Base-by-base conservation (phyloP, 1,139 yeast genomes). In the Yamadazyma pseudoaaseri region DNA sequence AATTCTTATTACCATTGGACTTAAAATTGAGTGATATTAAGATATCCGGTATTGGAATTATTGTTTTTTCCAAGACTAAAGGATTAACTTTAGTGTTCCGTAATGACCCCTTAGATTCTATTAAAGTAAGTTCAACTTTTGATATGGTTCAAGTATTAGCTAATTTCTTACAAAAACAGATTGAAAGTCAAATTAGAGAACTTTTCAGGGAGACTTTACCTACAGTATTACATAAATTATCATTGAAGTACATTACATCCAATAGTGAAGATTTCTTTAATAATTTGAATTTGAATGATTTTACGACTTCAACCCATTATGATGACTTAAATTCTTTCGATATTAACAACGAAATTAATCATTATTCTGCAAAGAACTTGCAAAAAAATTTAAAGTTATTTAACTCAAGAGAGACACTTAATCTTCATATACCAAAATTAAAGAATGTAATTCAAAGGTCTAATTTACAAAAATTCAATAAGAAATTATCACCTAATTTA, bases 51-150 rank as follows among this genome's bases (percentile, higher is more conserved):
- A 86, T 87, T 41, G 89, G 90, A 14, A 84, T 87, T 37, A 77
- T 86, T 43, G 96, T 87, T 2, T 87, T 85, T 53, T 79, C 86
- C 22, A 82, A 83, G 49, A 73, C 86, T 4, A 86, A 86, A 52
- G 96, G 96, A 0, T 70, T 87, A 34, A 87, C 96, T 0, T 63
- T 87, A 27, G 96, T 87, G 21, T 87, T 87, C 60, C 73, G 92
- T 46, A 87, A 87, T 57, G 96, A 87, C 57, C 96, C 96, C 0
- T 67, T 87, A 39, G 95, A 86, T 45, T 76, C 82, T 18, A 86
- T 87, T 41, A 80, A 80, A 44, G 95, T 87, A 7, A 78, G 81
- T 38, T 84, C 95, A 6, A 83, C 95, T 10, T 86, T 87, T 60
- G 96, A 87, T 57, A 79, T 83, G 27, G 84, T 87, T 26, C 86